phyloP scores from a whole-genome alignment of 2,329 filamentous ascomycete species.

The Ophiobolus disseminans region DNA sequence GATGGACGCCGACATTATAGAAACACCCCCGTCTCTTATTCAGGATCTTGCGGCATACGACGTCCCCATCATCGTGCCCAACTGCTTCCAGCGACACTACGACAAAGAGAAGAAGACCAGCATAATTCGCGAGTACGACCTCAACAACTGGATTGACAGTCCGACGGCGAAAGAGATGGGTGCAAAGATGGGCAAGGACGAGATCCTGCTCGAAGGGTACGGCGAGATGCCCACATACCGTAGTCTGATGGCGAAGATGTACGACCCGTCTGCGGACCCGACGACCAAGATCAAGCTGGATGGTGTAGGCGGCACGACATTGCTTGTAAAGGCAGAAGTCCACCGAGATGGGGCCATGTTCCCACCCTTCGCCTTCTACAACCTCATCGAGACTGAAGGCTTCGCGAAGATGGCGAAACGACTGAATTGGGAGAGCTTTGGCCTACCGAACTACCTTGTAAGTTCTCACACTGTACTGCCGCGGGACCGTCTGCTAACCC shows the following conservation, averaged over 20 bases:
- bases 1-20: constrained; percentile 91
- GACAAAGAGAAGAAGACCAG: constrained; percentile 73
- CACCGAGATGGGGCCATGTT: constrained; percentile 99
- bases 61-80: constrained; percentile 90
- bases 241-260: constrained; percentile 86
- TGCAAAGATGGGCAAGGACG: constrained; percentile 82
- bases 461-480: constrained; percentile 29
- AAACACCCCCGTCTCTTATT: constrained; percentile 83
- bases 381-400: constrained; percentile 96
- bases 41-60: constrained; percentile 89
- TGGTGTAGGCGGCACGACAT: constrained; percentile 89
- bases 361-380: constrained; percentile 93
- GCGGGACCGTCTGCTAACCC: background rate
- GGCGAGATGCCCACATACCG: constrained; percentile 91
- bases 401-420: constrained; percentile 97
- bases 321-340: constrained; percentile 95
- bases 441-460: constrained; percentile 97
- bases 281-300: constrained; percentile 77
- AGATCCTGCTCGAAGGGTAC: constrained; percentile 93
- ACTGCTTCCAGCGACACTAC: constrained; percentile 87
- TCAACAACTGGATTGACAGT: constrained; percentile 97
- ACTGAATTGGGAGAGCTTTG: constrained; percentile 82
- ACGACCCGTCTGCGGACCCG: constrained; percentile 59
- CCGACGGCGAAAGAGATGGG: constrained; percentile 77
- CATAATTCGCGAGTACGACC: constrained; percentile 88